These are phyloP conservation scores for Lentinula sp. DNA, from an alignment of 768 basidiomycete genomes.

Conservation along the genomic window DNA sequence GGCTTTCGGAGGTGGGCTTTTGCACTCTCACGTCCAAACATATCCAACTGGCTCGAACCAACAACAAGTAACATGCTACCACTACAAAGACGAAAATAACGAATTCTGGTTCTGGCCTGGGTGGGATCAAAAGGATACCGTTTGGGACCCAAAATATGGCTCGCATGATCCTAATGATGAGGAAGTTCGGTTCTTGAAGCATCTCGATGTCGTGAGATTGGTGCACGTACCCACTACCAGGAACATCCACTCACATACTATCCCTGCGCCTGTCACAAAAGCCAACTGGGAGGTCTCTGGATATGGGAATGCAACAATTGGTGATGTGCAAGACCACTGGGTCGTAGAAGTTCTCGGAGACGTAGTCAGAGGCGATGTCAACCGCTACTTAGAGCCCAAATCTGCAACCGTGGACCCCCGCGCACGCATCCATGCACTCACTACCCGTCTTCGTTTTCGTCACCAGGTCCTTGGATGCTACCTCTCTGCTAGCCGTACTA, in stretches of 20 bases:
- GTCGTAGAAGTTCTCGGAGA: slow-evolving; percentile 92
- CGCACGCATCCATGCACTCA: slow-evolving; percentile 79
- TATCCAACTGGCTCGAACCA: slow-evolving; percentile 89
- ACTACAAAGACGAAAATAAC: slow-evolving; percentile 99
- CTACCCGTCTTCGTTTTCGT: slow-evolving; percentile 81
- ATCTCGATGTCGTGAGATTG: slow-evolving; percentile 79
- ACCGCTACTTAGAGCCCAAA: not conserved
- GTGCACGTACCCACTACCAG: slow-evolving; percentile 78
- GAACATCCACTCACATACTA: slow-evolving; percentile 87
- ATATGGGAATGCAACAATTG: slow-evolving; percentile 87
- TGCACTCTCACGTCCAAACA: slow-evolving; percentile 96
- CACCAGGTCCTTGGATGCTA: slow-evolving; percentile 82
- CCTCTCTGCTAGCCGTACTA: slow-evolving; percentile 79
- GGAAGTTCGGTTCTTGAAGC: slow-evolving; percentile 58
- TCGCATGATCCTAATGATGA: slow-evolving; percentile 59
- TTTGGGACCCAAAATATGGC: slow-evolving; percentile 16
- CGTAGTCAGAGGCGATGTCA: slow-evolving; percentile 23
- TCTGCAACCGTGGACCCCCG: slow-evolving; percentile 29
- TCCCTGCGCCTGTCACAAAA: slow-evolving; percentile 86
- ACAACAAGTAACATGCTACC: slow-evolving; percentile 98
- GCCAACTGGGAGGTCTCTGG: slow-evolving; percentile 88
- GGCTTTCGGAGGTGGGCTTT: slow-evolving; percentile 93
- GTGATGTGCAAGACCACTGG: slow-evolving; percentile 91
- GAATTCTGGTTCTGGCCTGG: slow-evolving; percentile 76
- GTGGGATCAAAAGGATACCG: slow-evolving; percentile 55